Conservation (phyloP, 805 yeast species). For the Allodekkera sacchari region DNA sequence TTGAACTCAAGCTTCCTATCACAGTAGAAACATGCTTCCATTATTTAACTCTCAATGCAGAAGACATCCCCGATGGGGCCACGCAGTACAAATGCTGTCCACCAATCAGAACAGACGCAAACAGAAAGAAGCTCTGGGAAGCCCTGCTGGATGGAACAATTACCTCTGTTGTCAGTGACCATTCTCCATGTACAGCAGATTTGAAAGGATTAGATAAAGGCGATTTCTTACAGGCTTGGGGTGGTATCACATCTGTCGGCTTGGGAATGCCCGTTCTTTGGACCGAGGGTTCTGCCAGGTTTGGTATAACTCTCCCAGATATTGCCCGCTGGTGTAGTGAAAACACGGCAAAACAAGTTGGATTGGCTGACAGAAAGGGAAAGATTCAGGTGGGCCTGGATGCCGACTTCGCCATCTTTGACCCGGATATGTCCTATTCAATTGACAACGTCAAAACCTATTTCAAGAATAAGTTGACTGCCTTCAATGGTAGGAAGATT, state of each 20-base stretch:
- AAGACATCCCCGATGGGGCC: constrained; percentile 63
- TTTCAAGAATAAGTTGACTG: constrained; percentile 84
- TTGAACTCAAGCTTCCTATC: constrained; percentile 43
- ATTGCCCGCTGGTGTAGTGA: constrained; percentile 73
- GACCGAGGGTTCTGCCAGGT: constrained; percentile 55
- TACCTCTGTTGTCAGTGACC: constrained; percentile 87
- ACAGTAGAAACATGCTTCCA: constrained; percentile 95
- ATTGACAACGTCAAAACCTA: constrained; percentile 48
- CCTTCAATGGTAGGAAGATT: constrained; percentile 66
- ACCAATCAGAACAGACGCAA: constrained; percentile 73
- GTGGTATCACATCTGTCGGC: constrained; percentile 91
- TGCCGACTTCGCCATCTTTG: constrained; percentile 84
- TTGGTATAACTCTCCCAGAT: constrained; percentile 34
- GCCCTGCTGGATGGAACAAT: constrained; percentile 61
- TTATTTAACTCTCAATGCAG: constrained; percentile 72
- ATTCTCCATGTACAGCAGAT: constrained; percentile 93
- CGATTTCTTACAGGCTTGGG: constrained; percentile 92
- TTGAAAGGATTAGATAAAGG: constrained; percentile 75
- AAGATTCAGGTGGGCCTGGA: constrained; percentile 65
- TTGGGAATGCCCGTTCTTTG: constrained; percentile 76
- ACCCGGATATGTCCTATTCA: constrained; percentile 43
- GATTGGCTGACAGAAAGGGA: constrained; percentile 68
- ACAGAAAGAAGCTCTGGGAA: constrained; percentile 67
- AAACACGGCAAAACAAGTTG: constrained; percentile 83
- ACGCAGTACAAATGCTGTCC: constrained; percentile 94